These are phyloP conservation scores for Castanea crenata DNA, from an alignment of 306 rosid genomes.

Conservation along the genomic window DNA sequence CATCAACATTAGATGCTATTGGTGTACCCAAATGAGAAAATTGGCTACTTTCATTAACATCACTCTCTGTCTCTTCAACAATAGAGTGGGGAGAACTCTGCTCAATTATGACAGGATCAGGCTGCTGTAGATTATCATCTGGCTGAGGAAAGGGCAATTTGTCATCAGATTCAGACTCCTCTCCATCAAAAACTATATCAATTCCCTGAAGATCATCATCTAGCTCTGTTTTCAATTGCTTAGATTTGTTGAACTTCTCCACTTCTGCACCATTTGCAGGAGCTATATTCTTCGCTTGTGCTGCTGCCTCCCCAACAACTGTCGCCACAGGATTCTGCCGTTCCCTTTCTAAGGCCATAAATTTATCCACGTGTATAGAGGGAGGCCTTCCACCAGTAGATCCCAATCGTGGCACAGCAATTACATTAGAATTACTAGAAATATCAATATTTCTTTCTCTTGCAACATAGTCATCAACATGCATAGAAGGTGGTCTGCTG, in stretches of 20 bases:
- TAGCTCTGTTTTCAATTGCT: constrained; percentile 75
- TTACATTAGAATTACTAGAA: constrained; percentile 66
- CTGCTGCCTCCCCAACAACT: constrained; percentile 66
- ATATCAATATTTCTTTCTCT: constrained; percentile 91
- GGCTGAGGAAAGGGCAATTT: constrained; percentile 90
- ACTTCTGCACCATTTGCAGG: constrained; percentile 42
- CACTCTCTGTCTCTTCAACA: constrained; percentile 95
- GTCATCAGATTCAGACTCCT: constrained; percentile 92
- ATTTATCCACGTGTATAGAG: constrained; percentile 97
- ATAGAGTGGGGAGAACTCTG: constrained; percentile 94
- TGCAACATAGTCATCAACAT: constrained; percentile 96
- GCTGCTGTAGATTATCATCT: constrained; percentile 82
- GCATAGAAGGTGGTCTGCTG: constrained; percentile 99
- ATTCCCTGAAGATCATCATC: constrained; percentile 97
- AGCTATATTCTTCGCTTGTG: constrained; percentile 58
- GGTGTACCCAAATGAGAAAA: constrained; percentile 72
- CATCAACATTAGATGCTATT: constrained; percentile 65
- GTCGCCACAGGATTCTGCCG: constrained; percentile 79
- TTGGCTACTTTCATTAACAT: constrained; percentile 61
- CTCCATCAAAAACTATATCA: constrained; percentile 93
- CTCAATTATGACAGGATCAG: constrained; percentile 61
- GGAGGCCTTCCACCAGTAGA: constrained; percentile 97
- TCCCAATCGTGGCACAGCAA: constrained; percentile 79
- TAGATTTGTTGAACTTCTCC: constrained; percentile 76
- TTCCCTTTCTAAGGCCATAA: constrained; percentile 98